Evolutionary conservation across 169 alveolate species (phyloP), one percentile per base, ranked within the genome.

Genomic region (Plasmodium yoelii): DNA sequence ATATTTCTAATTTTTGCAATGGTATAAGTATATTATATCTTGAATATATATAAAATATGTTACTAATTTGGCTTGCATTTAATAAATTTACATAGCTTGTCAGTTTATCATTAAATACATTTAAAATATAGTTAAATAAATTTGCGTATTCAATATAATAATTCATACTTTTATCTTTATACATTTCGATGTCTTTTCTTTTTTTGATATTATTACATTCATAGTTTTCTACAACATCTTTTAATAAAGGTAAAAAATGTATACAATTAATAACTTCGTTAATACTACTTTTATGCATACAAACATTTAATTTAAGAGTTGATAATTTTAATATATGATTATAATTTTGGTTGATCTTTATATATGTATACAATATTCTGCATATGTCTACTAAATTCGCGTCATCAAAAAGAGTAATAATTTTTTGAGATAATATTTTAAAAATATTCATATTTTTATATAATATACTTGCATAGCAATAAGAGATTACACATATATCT

Each of bases 181-280:
- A n/a, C 3, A 42, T 15, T 8, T 49, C 64, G 55, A 57, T 44
- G 12, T 55, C 57, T n/a, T 46, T 68, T 28, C 24, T 18, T 18
- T 34, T 44, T n/a, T 10, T 15, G 26, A 46, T 42, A 51, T 51
- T 51, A 12, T 51, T 51, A 12, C 19, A 13, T 0, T 68, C 77
- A 8, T 60, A 18, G 28, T 44, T 72, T 53, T 82, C 90, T 26
- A 82, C 55, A 19, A 51, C 47, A 19, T 82, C 73, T 44, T 82
- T 82, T 46, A 82, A 56, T 15, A 13, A 67, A 10, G 90, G 90
- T 65, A 82, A 82, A 67, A 82, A 82, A 67, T 82, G 90, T 55
- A 82, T 72, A 51, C 90, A 82, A 28, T 69, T 82, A 67, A 82
- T 82, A 9, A 82, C 90, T 15, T 82, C 90, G 24, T 34, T 22